Base-by-base conservation (phyloP, 2,329 filamentous ascomycete genomes). In the Diaporthe caulivora region DNA sequence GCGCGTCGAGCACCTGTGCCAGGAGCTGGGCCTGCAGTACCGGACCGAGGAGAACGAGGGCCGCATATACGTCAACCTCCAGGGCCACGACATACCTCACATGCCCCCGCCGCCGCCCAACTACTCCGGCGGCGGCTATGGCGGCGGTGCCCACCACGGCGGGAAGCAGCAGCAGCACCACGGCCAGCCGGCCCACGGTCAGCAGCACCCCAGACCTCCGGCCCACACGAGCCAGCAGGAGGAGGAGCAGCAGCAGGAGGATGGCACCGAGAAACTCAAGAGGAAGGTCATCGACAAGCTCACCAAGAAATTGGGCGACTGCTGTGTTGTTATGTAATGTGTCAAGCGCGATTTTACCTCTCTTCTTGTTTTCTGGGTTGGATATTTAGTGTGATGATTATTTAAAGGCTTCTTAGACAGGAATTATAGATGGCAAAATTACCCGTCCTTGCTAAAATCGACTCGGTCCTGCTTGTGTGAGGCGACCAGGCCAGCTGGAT, bases 1-100 rank as follows among this genome's bases (percentile, higher is more conserved):
- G n/a, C 89, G 94, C 75, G 95, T 98, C 55, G 95, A 98, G 85
- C 89, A 94, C 81, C 87, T 98, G 64, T 98, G 96, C 83, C 89
- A 87, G 64, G 93, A 98, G 81, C 84, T 97, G 57, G 94, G 95
- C 0, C 86, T 99, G 71, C 89, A 95, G 78, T 98, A 93, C 83
- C 84, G 89, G 72, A 97, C 95, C 1, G 97, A 98, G 85, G 92
- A 93, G 64, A 98, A 99, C 78, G 93, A 93, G 11, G 97, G 97
- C 0, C 87, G 95, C 21, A 95, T 99, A 54, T 98, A 94, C 80
- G 91, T 98, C 75, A 93, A 98, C 80, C 86, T 98, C 76, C 91
- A 92, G 77, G 95, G 95, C 71, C 93, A 92, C 17, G 86, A 90
- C 64, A 91, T 90, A 3, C 80, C 84, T 7, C 75, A 75, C 24